Conservation (phyloP, 768 basidiomycete genomes). For the Tricholoma sp. region DNA sequence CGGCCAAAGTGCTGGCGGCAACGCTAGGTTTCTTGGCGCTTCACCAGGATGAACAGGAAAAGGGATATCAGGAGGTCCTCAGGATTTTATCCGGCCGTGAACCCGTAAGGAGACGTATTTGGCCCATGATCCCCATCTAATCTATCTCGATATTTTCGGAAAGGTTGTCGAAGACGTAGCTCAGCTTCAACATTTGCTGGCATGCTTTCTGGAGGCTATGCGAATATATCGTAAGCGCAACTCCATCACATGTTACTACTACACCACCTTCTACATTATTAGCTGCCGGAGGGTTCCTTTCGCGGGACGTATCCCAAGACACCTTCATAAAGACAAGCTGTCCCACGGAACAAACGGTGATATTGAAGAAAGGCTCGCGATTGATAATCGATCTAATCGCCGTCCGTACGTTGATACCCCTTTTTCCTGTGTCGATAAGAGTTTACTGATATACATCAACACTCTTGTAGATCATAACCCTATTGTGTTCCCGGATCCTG, state of each 20-base stretch:
- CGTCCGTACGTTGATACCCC: slow-evolving; percentile 14
- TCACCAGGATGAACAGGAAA: slow-evolving; percentile 42
- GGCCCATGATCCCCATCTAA: not conserved
- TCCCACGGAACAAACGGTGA: not conserved
- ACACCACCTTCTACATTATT: not conserved
- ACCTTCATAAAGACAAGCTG: slow-evolving; percentile 4
- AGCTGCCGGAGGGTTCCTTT: slow-evolving; percentile 19
- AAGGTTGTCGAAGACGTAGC: slow-evolving; percentile 15
- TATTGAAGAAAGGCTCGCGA: slow-evolving; percentile 8
- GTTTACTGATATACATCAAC: not conserved
- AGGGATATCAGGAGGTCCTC: slow-evolving; percentile 40
- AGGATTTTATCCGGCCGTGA: slow-evolving; percentile 27
- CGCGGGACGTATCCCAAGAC: slow-evolving; percentile 24
- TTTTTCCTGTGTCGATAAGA: not conserved
- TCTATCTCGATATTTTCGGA: not conserved
- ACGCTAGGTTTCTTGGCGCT: slow-evolving; percentile 42
- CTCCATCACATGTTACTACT: not conserved
- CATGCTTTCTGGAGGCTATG: slow-evolving; percentile 25
- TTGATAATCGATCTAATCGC: slow-evolving; percentile 23
- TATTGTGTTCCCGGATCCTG: slow-evolving; percentile 23
- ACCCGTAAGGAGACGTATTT: slow-evolving; percentile 18
- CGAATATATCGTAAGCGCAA: slow-evolving; percentile 22
- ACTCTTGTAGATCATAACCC: slow-evolving; percentile 24
- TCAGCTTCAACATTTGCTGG: slow-evolving; percentile 20
- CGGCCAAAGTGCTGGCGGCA: slow-evolving; percentile 43